Conservation (phyloP, 805 yeast species). For the Spathaspora sp. region DNA sequence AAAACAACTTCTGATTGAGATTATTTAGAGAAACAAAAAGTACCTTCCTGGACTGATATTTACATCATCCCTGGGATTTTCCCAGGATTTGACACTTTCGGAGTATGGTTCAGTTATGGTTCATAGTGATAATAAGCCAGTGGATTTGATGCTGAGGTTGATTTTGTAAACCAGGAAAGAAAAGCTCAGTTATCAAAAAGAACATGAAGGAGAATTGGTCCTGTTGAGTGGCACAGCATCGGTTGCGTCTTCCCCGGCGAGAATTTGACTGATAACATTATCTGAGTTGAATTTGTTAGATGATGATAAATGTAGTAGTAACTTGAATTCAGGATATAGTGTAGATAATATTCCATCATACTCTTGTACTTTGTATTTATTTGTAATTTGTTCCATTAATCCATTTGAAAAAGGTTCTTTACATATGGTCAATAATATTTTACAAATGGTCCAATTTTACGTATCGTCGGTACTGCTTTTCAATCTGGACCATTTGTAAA, state of each 20-base stretch:
- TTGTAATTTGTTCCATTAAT: too few relatives aligned
- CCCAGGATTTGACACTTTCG: conserved; percentile 47
- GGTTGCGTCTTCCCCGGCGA: neutral
- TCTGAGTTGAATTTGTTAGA: conserved; percentile 35
- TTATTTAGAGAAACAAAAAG: conserved; percentile 84
- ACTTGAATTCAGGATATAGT: too few relatives aligned
- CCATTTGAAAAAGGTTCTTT: too few relatives aligned
- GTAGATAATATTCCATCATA: too few relatives aligned
- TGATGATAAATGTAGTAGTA: too few relatives aligned
- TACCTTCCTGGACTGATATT: conserved; percentile 97
- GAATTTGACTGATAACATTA: conserved; percentile 18
- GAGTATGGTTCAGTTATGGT: conserved; percentile 64
- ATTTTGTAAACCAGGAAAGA: conserved; percentile 52
- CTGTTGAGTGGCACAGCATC: conserved; percentile 3
- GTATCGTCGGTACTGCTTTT: too few relatives aligned
- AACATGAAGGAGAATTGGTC: conserved; percentile 16
- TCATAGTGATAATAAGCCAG: conserved; percentile 91
- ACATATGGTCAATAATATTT: too few relatives aligned
- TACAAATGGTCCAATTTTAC: too few relatives aligned
- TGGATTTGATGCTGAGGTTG: conserved; percentile 62
- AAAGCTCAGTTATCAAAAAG: conserved; percentile 23
- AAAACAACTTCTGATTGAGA: conserved; percentile 81
- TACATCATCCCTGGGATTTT: conserved; percentile 37
- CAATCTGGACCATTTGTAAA: too few relatives aligned
- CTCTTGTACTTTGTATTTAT: too few relatives aligned